Conservation (phyloP, 805 yeast species). For the Lipomyces yamanashiensis region DNA sequence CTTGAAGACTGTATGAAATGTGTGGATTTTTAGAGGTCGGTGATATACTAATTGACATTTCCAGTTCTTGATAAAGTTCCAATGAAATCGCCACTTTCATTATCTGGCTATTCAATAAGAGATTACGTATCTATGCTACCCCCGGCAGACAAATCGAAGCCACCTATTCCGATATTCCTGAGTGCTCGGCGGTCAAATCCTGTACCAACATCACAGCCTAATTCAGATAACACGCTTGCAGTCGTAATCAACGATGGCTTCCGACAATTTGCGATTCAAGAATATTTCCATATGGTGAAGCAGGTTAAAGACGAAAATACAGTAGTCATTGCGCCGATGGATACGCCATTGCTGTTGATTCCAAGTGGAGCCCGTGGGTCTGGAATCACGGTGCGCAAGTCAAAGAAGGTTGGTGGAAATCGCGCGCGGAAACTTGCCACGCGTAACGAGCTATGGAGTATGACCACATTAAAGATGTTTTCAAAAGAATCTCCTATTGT, state of each 20-base stretch:
- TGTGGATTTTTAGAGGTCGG: not conserved
- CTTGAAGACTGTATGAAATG: conserved; percentile 46
- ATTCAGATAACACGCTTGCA: conserved; percentile 43
- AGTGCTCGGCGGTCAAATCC: conserved; percentile 44
- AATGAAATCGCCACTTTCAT: conserved; percentile 22
- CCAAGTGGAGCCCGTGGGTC: conserved; percentile 17
- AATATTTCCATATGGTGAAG: conserved; percentile 35
- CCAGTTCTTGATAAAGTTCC: conserved; percentile 44
- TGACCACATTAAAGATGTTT: conserved; percentile 29
- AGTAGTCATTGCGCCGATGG: conserved; percentile 44
- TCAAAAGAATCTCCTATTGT: conserved; percentile 35
- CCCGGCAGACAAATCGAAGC: not conserved
- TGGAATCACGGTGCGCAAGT: conserved; percentile 13
- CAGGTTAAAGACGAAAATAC: conserved; percentile 42
- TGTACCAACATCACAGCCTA: conserved; percentile 44
- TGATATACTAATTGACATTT: not conserved
- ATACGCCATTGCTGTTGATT: conserved; percentile 32
- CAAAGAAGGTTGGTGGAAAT: conserved; percentile 44
- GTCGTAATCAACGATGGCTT: conserved; percentile 49
- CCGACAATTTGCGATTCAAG: conserved; percentile 40
- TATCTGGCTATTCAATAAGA: conserved; percentile 24
- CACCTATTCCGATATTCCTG: conserved; percentile 39
- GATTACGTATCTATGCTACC: conserved; percentile 43
- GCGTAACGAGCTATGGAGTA: conserved; percentile 46
- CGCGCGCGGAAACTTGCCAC: conserved; percentile 46